phyloP scores from a whole-genome alignment of 306 rosid genomes.

The Heteromeles arbutifolia region DNA sequence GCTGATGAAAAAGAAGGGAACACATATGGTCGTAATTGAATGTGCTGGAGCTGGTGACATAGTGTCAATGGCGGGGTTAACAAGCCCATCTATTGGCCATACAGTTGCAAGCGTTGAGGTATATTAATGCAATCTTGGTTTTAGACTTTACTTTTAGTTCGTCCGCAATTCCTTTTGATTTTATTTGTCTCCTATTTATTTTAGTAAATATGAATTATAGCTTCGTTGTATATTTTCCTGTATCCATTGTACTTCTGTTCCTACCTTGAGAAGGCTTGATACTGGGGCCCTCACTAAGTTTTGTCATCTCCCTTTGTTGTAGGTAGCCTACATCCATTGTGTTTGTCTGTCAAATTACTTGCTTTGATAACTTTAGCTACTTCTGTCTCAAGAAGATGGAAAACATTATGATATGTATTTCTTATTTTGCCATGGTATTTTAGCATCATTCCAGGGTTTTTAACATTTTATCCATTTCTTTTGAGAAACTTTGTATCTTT shows the following conservation, averaged over 20 bases:
- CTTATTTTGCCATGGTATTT: not conserved
- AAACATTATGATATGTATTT: not conserved
- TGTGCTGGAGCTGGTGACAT: constrained; percentile 99
- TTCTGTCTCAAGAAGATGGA: not conserved
- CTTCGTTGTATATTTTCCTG: not conserved
- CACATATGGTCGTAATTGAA: constrained; percentile 58
- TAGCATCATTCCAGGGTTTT: not conserved
- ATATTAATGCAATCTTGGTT: not conserved
- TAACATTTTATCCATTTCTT: not conserved
- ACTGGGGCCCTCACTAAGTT: not conserved
- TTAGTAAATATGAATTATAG: not conserved
- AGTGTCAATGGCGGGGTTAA: constrained; percentile 82
- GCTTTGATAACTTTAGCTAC: not conserved
- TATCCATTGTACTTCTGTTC: not conserved
- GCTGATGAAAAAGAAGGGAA: constrained; percentile 92
- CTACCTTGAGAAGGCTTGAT: not conserved
- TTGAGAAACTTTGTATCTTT: not conserved
- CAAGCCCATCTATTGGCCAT: constrained; percentile 83
- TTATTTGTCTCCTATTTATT: not conserved
- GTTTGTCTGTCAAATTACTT: not conserved
- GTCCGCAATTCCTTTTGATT: not conserved
- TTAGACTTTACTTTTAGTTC: not conserved
- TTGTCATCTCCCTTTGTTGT: not conserved
- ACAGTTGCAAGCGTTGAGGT: constrained; percentile 83
- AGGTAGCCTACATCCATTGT: not conserved